phyloP scores from a whole-genome alignment of 148 eudicot genomes.

The Fagopyrum esculentum region DNA sequence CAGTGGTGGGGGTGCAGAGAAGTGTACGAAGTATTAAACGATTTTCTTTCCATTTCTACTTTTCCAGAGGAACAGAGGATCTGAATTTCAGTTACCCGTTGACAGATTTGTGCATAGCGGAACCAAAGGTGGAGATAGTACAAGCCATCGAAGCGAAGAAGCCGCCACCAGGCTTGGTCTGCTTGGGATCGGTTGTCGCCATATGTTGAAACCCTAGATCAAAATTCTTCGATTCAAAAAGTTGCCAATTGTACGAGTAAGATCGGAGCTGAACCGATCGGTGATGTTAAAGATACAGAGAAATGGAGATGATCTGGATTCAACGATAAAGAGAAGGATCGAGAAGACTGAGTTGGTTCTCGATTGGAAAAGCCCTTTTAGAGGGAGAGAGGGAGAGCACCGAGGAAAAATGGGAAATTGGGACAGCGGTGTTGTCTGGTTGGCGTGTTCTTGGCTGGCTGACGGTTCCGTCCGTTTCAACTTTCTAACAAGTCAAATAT shows the following conservation, averaged over 20 bases:
- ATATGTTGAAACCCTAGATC: conserved; percentile 13
- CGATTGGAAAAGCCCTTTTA: background rate
- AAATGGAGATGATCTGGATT: background rate
- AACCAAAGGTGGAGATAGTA: conserved; percentile 14
- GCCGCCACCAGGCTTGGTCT: conserved; percentile 17
- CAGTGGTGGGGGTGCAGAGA: conserved; percentile 10
- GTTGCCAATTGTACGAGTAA: background rate
- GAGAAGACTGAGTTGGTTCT: background rate
- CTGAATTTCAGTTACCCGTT: conserved; percentile 20
- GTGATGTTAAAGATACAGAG: background rate
- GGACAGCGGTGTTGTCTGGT: background rate
- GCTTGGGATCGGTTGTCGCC: conserved; percentile 27
- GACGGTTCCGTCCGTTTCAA: conserved; percentile 11
- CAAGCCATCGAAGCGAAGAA: conserved; percentile 24
- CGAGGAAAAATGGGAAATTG: conserved; percentile 11
- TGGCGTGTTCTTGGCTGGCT: conserved; percentile 4
- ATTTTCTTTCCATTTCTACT: background rate
- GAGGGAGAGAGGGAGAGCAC: background rate
- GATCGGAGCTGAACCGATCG: conserved; percentile 11
- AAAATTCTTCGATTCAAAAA: background rate
- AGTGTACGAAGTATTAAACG: conserved; percentile 1
- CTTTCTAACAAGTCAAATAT: conserved; percentile 9
- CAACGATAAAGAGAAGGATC: background rate
- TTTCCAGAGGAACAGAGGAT: conserved; percentile 12
- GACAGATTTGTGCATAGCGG: conserved; percentile 31